Evolutionary conservation across 345 rosid species (phyloP), one percentile per base, ranked within the genome.

Genomic region (Geranium brycei): DNA sequence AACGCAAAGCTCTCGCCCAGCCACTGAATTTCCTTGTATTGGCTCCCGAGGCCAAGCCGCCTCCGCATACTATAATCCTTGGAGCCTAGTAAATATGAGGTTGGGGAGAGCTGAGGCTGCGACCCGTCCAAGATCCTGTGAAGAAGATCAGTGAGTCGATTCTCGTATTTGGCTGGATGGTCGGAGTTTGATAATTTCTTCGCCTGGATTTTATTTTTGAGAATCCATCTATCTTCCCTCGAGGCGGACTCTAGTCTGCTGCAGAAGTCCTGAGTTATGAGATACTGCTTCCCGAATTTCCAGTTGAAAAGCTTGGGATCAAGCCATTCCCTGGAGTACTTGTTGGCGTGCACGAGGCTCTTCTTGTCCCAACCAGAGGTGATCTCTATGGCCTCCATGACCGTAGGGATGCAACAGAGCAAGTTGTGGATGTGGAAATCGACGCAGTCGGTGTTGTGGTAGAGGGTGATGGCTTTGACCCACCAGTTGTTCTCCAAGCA

Each of bases 401-500:
- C 77, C 15, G 73, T 74, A 0, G 90, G 87, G 58, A 90, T 73
- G 74, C 80, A 82, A 69, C 78, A 75, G 31, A 86, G 76, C 72
- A 89, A 67, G 81, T 87, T 86, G 68, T 87, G 90, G 57, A 90
- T 72, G 74, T 86, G 89, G 31, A 89, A 78, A 75, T 92, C 91
- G 0, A 82, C 72, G 57, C 91, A 82, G 31, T 93, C 99, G 35
- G 73, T 80, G 76, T 80, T 90, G 62, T 79, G 79, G 61, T 82
- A 82, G 40, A 89, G 80, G 58, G 57, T 53, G 40, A 92, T 72
- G 56, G 80, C 90, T 70, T 85, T 82, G 23, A 86, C 91, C 93
- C 96, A 92, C 86, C 95, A 91, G 57, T 84, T 80, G 71, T 70
- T 82, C 59, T 89, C 99, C 73, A 90, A 64, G 73, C 95, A 86